phyloP scores from a whole-genome alignment of 495 filamentous ascomycete species.

The Extremus antarcticus region DNA sequence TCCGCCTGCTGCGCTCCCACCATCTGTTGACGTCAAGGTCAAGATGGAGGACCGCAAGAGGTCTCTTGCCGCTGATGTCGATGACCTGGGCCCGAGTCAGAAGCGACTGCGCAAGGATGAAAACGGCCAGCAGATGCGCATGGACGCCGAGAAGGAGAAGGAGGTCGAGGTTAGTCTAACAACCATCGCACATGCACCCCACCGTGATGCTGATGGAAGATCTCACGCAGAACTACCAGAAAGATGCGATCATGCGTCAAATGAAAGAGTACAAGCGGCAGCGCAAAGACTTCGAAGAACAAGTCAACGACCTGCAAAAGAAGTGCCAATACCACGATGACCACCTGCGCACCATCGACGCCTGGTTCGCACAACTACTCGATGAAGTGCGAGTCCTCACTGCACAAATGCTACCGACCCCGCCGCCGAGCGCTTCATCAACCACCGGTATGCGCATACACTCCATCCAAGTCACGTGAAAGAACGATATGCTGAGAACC shows the following conservation, averaged over 20 bases:
- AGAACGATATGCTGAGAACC: constrained; percentile 14
- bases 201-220: neutral
- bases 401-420: constrained; percentile 24
- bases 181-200: neutral
- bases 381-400: constrained; percentile 73
- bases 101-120: constrained; percentile 60
- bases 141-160: constrained; percentile 36
- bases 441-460: constrained; percentile 10
- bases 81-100: constrained; percentile 68
- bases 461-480: constrained; percentile 1
- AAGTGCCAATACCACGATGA: constrained; percentile 72
- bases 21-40: constrained; percentile 48
- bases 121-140: constrained; percentile 22
- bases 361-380: constrained; percentile 79
- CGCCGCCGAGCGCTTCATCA: constrained; percentile 5
- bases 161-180: constrained; percentile 70
- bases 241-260: constrained; percentile 92
- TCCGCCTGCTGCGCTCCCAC: constrained; percentile 52
- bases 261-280: constrained; percentile 97
- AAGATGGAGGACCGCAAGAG: constrained; percentile 98
- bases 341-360: constrained; percentile 77
- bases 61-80: constrained; percentile 57
- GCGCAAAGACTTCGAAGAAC: constrained; percentile 62
- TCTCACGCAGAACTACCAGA: constrained; percentile 71
- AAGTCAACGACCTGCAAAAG: constrained; percentile 65